Conservation (phyloP, 2,329 filamentous ascomycete genomes). For the Phyllachora maydis region DNA sequence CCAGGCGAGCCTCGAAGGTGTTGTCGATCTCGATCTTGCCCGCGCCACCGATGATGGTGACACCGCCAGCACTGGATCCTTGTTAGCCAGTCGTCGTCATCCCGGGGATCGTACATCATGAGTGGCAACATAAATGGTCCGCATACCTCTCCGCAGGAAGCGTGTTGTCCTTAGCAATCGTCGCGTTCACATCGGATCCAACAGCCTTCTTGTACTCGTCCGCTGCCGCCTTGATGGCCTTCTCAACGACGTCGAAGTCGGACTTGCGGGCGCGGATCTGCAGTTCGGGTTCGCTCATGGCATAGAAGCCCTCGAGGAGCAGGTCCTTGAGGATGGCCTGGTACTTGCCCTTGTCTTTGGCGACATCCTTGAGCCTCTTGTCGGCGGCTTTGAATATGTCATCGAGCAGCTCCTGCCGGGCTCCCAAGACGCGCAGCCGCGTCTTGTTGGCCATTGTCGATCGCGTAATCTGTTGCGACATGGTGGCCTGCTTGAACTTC, state of each 20-base stretch:
- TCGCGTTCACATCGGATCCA: constrained; percentile 46
- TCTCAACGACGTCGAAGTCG: constrained; percentile 56
- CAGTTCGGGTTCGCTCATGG: constrained; percentile 62
- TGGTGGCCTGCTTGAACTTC: constrained; percentile 96
- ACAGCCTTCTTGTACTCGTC: constrained; percentile 69
- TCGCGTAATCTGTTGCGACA: constrained; percentile 96
- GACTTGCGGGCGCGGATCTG: constrained; percentile 57
- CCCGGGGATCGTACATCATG: too few species aligned
- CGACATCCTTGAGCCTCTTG: constrained; percentile 43
- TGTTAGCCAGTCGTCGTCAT: constrained; percentile 7
- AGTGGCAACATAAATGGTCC: too few species aligned
- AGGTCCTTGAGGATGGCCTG: constrained; percentile 56
- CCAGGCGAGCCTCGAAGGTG: constrained; percentile 82
- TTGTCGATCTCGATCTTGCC: constrained; percentile 99
- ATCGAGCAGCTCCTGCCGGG: constrained; percentile 81
- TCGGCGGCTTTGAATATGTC: constrained; percentile 67
- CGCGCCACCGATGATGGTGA: constrained; percentile 56
- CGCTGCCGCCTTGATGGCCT: constrained; percentile 55
- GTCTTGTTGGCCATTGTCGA: constrained; percentile 95
- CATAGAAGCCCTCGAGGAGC: constrained; percentile 78
- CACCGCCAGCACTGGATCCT: constrained; percentile 52
- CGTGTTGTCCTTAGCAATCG: constrained; percentile 59
- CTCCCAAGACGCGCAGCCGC: constrained; percentile 67
- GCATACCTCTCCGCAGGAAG: constrained; percentile 72
- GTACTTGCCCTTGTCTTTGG: constrained; percentile 57